Evolutionary conservation across 345 rosid species (phyloP).

Genomic region (Salix arbutifolia): DNA sequence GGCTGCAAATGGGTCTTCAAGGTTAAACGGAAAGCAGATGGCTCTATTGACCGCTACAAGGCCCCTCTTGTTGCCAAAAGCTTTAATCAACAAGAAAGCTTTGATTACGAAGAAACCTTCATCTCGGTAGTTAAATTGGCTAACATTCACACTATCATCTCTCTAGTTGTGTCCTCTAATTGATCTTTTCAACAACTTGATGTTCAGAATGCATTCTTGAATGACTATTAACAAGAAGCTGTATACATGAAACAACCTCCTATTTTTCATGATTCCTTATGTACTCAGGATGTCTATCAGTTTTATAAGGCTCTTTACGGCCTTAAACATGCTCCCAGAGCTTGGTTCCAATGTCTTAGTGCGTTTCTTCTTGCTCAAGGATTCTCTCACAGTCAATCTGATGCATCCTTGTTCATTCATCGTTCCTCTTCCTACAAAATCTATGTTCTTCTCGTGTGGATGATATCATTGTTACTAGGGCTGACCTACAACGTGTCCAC

Average conservation of each 20-base stretch:
- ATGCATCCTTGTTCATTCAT: neutral
- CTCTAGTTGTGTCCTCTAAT: no score
- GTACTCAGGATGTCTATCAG: neutral
- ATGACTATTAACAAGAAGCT: no score
- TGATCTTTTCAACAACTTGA: neutral
- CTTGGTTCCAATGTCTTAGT: neutral
- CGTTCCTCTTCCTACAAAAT: accelerated
- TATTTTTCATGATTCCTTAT: neutral
- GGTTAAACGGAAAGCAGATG: no score
- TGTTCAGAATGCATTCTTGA: neutral
- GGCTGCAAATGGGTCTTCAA: neutral
- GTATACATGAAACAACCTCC: neutral
- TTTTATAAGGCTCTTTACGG: neutral
- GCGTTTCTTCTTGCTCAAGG: neutral
- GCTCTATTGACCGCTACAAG: neutral
- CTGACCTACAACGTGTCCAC: neutral
- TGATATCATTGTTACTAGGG: neutral
- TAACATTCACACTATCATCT: neutral
- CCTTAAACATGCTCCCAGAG: neutral
- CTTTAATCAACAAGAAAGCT: neutral
- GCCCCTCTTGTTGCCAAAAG: neutral
- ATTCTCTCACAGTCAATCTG: neutral
- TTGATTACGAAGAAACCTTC: neutral
- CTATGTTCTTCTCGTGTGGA: neutral
- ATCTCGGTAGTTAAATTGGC: neutral